These are phyloP conservation scores for Cordyceps cicadae DNA, from an alignment of 2,329 filamentous ascomycete genomes.

Conservation along the genomic window DNA sequence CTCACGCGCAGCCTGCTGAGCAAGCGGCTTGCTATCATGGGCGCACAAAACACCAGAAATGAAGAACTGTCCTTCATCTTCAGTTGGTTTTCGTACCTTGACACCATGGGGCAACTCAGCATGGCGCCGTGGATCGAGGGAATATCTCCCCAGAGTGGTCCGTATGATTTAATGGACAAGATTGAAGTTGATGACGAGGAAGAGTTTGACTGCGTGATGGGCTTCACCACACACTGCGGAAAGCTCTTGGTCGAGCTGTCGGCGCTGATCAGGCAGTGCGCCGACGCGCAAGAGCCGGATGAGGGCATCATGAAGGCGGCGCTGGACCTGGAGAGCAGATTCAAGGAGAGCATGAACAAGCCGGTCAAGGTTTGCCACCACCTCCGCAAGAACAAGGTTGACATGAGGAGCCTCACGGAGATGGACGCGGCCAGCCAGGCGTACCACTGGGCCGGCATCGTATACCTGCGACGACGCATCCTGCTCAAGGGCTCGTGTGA, in stretches of 20 bases:
- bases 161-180: neutral
- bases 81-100: constrained; percentile 78
- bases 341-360: constrained; percentile 47
- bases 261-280: neutral
- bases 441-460: constrained; percentile 70
- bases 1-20: constrained; percentile 69
- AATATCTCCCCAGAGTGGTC: neutral
- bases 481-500: constrained; percentile 52
- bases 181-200: constrained; percentile 26
- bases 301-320: constrained; percentile 35
- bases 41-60: constrained; percentile 37
- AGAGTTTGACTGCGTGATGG: constrained; percentile 73
- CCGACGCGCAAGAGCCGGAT: neutral
- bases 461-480: constrained; percentile 68
- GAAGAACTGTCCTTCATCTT: constrained; percentile 65
- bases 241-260: constrained; percentile 54
- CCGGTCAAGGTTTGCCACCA: constrained; percentile 36
- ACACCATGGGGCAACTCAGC: constrained; percentile 65
- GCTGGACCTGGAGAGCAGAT: constrained; percentile 49
- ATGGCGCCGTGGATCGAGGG: constrained; percentile 36
- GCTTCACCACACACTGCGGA: constrained; percentile 54
- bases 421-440: constrained; percentile 67
- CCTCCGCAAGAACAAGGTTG: constrained; percentile 39
- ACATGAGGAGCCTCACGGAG: constrained; percentile 50
- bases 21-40: constrained; percentile 40